A percentile compares a stretch with the other conserved stretches of the same genome.
Conservation (phyloP, 1,139 yeast genomes). For the Taphrina communis region DNA sequence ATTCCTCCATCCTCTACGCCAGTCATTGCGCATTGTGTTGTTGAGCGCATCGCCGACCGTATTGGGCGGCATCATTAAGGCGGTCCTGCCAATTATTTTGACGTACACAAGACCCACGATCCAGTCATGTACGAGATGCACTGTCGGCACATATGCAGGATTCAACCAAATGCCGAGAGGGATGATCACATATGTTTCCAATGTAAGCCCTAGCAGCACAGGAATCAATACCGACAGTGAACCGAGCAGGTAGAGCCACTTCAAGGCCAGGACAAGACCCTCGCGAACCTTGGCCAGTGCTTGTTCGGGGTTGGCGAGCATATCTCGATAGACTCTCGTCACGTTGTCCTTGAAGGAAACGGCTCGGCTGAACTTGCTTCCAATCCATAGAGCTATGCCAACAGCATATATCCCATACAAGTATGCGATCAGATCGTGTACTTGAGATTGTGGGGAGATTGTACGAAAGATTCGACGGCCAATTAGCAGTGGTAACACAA, state of each 20-base stretch:
- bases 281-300: not conserved
- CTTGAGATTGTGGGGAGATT: slow-evolving; percentile 9
- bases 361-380: not conserved
- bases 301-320: not conserved
- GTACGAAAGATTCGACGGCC: slow-evolving; percentile 19
- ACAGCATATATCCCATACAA: slow-evolving; percentile 17
- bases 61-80: slow-evolving; percentile 29
- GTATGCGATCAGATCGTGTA: slow-evolving; percentile 26
- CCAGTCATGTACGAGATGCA: slow-evolving; percentile 41
- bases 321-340: not conserved
- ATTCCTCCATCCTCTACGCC: slow-evolving; percentile 38
- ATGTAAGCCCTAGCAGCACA: slow-evolving; percentile 8
- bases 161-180: slow-evolving; percentile 37
- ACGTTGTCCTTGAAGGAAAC: not conserved
- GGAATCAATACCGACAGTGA: slow-evolving; percentile 21
- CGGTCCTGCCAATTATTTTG: slow-evolving; percentile 26
- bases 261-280: not conserved
- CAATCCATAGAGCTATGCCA: not conserved
- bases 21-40: slow-evolving; percentile 29
- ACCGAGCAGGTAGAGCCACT: slow-evolving; percentile 26
- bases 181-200: slow-evolving; percentile 34
- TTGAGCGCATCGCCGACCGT: slow-evolving; percentile 14
- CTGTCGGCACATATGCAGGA: slow-evolving; percentile 26
- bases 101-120: slow-evolving; percentile 39
- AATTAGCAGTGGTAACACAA: slow-evolving; percentile 21